Evolutionary conservation across 352 stramenopile species (phyloP), one percentile per base, ranked within the genome.

Genomic region (Phytophthora boehmeriae): DNA sequence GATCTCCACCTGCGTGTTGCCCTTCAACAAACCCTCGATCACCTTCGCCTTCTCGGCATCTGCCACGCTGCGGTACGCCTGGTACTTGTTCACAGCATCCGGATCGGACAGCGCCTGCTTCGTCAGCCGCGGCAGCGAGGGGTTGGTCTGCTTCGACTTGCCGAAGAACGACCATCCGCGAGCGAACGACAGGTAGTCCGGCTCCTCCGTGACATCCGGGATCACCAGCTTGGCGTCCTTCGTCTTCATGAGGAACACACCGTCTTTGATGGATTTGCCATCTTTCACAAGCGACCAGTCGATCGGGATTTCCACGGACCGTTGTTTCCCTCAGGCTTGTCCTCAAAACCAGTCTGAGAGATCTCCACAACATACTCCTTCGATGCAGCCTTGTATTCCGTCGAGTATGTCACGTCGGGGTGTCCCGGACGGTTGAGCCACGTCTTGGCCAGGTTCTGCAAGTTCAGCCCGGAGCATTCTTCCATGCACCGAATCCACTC

Each of bases 401-500:
- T 80, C 46, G 68, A 78, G 65, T 90, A 92, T 23, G 73, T 83
- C 50, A 90, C 79, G 16, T 77, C 78, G 19, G 83, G 80, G 60
- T 92, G 75, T 11, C 81, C 83, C 0, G 83, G 77, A 14, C 83
- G 80, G 53, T 89, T 90, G n/a, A 92, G 62, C 83, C 83, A 92
- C 42, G 77, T 86, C 61, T 88, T 82, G 13, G 76, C 75, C 23
- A 92, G 53, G 48, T 89, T 89, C 52, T 89, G 75, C 52, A 92
- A 56, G 54, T 84, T 66, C 11, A 75, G 56, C 5, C 78, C 75
- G 19, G 83, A 89, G 47, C 82, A 85, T 56, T 92, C 71, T 54
- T 90, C 80, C 83, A 92, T 92, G 71, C 80, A 90, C 48, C 73
- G 63, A 49, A 92, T 89, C 83, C 83, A 92, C 34, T 92, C 74